These are phyloP conservation scores for Ulota crispa DNA, from an alignment of 225 moss, liverwort and hornwort species.

Conservation along the genomic window DNA sequence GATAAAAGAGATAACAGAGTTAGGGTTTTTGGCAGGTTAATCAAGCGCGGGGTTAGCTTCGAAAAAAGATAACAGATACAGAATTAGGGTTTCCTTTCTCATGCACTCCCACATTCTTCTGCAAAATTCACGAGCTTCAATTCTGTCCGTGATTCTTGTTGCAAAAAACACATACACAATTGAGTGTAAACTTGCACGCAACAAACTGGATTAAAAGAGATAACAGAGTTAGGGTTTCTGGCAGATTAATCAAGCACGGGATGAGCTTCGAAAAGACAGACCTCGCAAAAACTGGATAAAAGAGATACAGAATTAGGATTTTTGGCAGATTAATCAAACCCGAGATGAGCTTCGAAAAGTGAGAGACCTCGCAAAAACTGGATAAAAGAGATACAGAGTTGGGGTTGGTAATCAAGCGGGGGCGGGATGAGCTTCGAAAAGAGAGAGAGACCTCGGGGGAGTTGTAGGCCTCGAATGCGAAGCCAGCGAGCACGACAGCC, in stretches of 20 bases:
- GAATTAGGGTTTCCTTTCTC: too few relatives aligned
- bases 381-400: not conserved
- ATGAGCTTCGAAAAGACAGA: not conserved
- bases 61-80: too few relatives aligned
- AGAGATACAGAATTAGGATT: not conserved
- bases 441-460: slow-evolving; percentile 41
- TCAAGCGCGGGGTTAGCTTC: too few relatives aligned
- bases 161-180: not conserved
- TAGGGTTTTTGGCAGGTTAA: not conserved
- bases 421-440: not conserved
- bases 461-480: slow-evolving; percentile 92
- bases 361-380: not conserved
- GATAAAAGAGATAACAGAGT: not conserved
- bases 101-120: slow-evolving; percentile 64
- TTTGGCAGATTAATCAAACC: not conserved
- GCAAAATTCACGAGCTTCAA: slow-evolving; percentile 17
- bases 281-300: not conserved
- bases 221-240: too few relatives aligned
- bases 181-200: not conserved
- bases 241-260: too few relatives aligned
- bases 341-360: not conserved
- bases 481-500: slow-evolving; percentile 83
- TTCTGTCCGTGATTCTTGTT: not conserved
- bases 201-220: too few relatives aligned
- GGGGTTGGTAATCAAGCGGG: not conserved